phyloP scores from a whole-genome alignment of 1,139 yeast species.

The Debaryomyces fabryi region DNA sequence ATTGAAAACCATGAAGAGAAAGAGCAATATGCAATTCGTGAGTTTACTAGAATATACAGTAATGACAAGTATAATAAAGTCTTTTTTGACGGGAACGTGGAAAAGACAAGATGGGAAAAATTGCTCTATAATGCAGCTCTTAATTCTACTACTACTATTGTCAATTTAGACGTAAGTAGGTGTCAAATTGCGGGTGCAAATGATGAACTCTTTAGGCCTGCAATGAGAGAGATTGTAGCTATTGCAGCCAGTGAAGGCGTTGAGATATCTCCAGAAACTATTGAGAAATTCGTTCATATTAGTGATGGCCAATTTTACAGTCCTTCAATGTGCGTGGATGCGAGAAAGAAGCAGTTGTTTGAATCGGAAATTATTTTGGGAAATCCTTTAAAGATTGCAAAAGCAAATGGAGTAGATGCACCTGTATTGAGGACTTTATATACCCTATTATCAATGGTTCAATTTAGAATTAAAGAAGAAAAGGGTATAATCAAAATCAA shows the following conservation, averaged over 20 bases:
- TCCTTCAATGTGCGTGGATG: constrained; percentile 77
- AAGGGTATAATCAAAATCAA: constrained; percentile 44
- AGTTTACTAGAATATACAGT: constrained; percentile 54
- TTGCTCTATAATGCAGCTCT: constrained; percentile 68
- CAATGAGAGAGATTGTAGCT: constrained; percentile 64
- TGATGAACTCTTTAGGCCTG: constrained; percentile 54
- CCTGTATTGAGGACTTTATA: constrained; percentile 64
- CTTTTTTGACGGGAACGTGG: constrained; percentile 49
- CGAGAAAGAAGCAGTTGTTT: constrained; percentile 66
- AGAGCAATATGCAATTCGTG: constrained; percentile 28
- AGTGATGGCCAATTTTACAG: constrained; percentile 67
- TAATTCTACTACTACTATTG: constrained; percentile 62
- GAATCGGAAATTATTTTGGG: constrained; percentile 76
- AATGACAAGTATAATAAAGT: constrained; percentile 46
- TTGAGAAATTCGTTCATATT: constrained; percentile 53
- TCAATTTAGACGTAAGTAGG: constrained; percentile 57
- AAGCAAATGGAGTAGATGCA: constrained; percentile 52
- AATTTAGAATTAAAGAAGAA: constrained; percentile 59
- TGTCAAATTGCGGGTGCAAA: constrained; percentile 57
- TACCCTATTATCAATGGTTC: constrained; percentile 58
- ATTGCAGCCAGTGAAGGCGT: constrained; percentile 70
- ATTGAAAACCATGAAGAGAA: constrained; percentile 21
- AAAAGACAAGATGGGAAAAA: constrained; percentile 69
- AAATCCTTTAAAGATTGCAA: constrained; percentile 66
- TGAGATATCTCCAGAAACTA: constrained; percentile 45